Evolutionary conservation across 768 basidiomycete species (phyloP).

Genomic region (Mycena sanguinolenta): DNA sequence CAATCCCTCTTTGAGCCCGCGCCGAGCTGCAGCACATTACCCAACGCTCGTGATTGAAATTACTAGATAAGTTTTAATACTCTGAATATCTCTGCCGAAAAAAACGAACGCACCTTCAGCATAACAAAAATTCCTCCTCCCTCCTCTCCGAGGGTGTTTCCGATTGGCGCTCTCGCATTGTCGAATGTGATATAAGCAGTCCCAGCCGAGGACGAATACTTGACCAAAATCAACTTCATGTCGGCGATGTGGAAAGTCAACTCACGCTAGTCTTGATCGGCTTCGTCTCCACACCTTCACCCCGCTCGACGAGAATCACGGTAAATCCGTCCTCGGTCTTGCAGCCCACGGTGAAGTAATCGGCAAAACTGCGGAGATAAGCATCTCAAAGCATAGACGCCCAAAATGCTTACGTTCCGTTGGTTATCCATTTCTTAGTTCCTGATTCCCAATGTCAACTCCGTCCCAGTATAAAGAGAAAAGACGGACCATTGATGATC

Average conservation of each 20-base stretch:
- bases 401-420: conserved; percentile 67
- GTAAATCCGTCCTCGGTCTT: conserved; percentile 83
- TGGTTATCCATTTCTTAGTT: conserved; percentile 91
- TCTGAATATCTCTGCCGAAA: background rate
- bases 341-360: conserved; percentile 80
- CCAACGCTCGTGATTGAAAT: conserved; percentile 93
- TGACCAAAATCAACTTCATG: background rate
- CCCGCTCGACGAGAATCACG: conserved; percentile 82
- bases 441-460: conserved; percentile 44
- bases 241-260: conserved; percentile 50
- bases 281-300: conserved; percentile 76
- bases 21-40: conserved; percentile 86
- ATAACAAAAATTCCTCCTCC: conserved; percentile 77
- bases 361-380: conserved; percentile 54
- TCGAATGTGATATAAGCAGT: conserved; percentile 72
- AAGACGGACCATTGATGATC: conserved; percentile 75
- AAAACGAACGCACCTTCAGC: conserved; percentile 48
- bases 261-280: conserved; percentile 67
- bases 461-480: background rate
- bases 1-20: conserved; percentile 68
- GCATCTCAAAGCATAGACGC: conserved; percentile 16
- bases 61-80: conserved; percentile 55
- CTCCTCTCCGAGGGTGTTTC: conserved; percentile 75
- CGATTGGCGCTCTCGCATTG: conserved; percentile 74
- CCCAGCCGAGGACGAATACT: conserved; percentile 72